Percentiles rank a stretch among this genome's conserved stretches.
Evolutionary conservation across 129 eudicot species (phyloP).

Genomic region (Flaveria ramosissima): DNA sequence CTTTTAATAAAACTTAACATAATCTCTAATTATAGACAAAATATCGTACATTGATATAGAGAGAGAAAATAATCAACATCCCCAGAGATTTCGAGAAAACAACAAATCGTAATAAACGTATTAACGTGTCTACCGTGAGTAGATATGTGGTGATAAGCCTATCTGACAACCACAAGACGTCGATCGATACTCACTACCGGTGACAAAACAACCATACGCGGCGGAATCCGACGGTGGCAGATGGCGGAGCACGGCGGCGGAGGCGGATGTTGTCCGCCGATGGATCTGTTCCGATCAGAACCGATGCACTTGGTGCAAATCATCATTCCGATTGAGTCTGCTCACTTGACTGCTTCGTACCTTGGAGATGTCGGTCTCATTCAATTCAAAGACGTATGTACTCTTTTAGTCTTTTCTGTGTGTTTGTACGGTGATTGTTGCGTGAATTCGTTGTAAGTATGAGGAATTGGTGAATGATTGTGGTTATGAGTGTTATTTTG

Average conservation of each 20-base stretch:
- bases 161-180: conserved; percentile 15
- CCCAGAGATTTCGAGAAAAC: conserved; percentile 14
- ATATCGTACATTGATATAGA: neutral
- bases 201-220: neutral
- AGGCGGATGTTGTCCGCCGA: conserved; percentile 76
- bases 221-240: conserved; percentile 6
- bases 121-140: conserved; percentile 23
- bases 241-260: conserved; percentile 59
- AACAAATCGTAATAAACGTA: neutral
- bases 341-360: conserved; percentile 79
- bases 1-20: too few species aligned
- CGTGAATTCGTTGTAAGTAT: neutral
- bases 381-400: conserved; percentile 81
- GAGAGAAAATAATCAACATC: neutral
- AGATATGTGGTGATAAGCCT: conserved; percentile 22
- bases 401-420: neutral
- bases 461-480: neutral
- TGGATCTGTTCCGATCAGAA: conserved; percentile 94
- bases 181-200: conserved; percentile 23
- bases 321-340: conserved; percentile 82
- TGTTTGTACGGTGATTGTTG: neutral
- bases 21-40: too few species aligned
- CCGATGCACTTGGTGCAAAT: conserved; percentile 88
- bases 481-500: neutral
- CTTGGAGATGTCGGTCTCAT: conserved; percentile 76